Evolutionary conservation across 805 yeast genomes (phyloP).

Genomic region (Dipodascus geniculatus): DNA sequence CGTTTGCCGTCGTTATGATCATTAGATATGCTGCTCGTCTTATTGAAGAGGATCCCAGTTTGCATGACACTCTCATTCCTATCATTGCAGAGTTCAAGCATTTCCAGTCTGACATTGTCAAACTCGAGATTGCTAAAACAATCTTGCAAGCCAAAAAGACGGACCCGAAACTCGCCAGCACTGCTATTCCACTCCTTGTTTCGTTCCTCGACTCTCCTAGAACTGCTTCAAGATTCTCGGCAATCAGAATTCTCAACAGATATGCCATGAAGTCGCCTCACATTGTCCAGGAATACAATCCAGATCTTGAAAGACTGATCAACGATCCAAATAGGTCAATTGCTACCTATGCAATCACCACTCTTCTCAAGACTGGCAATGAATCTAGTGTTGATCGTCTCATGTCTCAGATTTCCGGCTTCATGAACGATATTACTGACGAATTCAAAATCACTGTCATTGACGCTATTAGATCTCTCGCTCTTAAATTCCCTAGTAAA

Average conservation of each 20-base stretch:
- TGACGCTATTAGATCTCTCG: conserved; percentile 86
- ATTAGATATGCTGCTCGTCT: conserved; percentile 71
- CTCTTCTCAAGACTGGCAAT: conserved; percentile 89
- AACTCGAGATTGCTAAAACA: conserved; percentile 81
- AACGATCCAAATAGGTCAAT: conserved; percentile 83
- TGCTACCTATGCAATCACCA: conserved; percentile 94
- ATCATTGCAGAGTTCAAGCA: conserved; percentile 59
- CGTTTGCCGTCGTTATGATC: conserved; percentile 76
- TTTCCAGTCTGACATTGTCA: conserved; percentile 80
- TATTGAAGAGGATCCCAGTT: conserved; percentile 57
- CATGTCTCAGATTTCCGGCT: conserved; percentile 73
- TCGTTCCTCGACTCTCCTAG: conserved; percentile 76
- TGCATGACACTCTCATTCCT: conserved; percentile 47
- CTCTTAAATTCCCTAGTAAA: conserved; percentile 86
- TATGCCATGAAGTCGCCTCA: conserved; percentile 74
- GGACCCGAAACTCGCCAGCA: conserved; percentile 44
- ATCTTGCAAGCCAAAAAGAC: conserved; percentile 45
- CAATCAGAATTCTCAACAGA: conserved; percentile 79
- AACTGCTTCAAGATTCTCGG: conserved; percentile 82
- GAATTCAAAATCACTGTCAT: conserved; percentile 91
- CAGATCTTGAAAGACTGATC: conserved; percentile 76
- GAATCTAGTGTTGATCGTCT: conserved; percentile 81
- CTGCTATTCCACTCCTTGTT: conserved; percentile 65
- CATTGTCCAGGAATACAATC: conserved; percentile 58
- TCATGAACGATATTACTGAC: conserved; percentile 89